Evolutionary conservation across 495 filamentous ascomycete genomes (phyloP), one percentile per base, ranked within the genome.

Genomic region (Bathelium albidoporum): DNA sequence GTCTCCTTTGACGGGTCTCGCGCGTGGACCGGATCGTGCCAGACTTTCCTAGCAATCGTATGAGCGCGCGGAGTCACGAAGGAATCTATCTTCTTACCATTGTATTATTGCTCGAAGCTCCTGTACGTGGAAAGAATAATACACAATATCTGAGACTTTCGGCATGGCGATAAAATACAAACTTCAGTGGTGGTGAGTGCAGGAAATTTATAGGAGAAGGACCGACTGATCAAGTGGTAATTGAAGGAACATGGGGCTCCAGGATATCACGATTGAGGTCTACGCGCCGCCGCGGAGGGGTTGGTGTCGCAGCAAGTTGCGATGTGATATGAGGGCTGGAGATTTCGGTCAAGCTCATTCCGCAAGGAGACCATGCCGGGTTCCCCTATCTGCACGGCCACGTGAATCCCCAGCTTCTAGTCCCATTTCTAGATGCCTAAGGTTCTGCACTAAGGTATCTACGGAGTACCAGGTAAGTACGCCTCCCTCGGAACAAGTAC

Each of bases 1-100:
- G 85, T 77, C 72, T 97, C 95, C 64, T 91, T 87, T 62, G 79
- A 79, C 63, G 80, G 76, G 68, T 95, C 82, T 52, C 95, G 89
- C 73, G 84, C 85, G 76, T 98, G 89, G 29, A 94, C 89, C 0
- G 95, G 87, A 66, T 91, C 88, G 77, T 97, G 94, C 91, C 91
- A 97, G 67, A 93, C 80, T 81, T 93, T 95, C 92, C 92, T 97
- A 73, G 31, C n/a, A 36, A 64, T 55, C 28, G 31, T 24, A 22
- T 24, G 12, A 59, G 45, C 43, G 61, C 18, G 26, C 5, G 32
- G 45, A 58, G 20, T 32, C 44, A 44, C 12, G 36, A 1, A 20
- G 28, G 14, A 39, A 24, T 43, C 2, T 61, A 34, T 72, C 12
- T 10, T 29, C 79, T 32, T 79, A 95, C 94, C 94, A 98, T 89